phyloP scores from a whole-genome alignment of 2,329 filamentous ascomycete genomes.

The Aspergillus aculeatinus region DNA sequence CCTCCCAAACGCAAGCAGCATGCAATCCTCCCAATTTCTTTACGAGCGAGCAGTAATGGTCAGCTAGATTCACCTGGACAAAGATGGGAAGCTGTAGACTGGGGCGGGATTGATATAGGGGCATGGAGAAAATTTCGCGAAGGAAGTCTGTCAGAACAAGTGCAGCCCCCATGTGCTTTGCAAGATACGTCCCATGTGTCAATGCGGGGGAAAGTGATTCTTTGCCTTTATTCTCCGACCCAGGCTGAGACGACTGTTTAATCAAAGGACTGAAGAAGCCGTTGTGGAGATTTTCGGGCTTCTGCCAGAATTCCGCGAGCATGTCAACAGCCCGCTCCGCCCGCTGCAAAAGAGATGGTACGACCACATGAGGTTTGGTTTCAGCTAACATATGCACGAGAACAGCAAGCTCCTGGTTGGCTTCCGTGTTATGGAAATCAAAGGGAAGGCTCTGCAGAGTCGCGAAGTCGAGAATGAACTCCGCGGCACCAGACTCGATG shows the following conservation, averaged over 20 bases:
- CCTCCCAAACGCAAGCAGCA: slow-evolving; percentile 78
- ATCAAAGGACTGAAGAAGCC: slow-evolving; percentile 72
- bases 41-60: slow-evolving; percentile 75
- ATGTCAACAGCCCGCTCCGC: slow-evolving; percentile 67
- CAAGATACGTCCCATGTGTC: slow-evolving; percentile 69
- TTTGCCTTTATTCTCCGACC: slow-evolving; percentile 2
- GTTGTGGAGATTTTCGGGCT: slow-evolving; percentile 41
- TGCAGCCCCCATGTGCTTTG: slow-evolving; percentile 74
- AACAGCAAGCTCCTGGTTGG: slow-evolving; percentile 68
- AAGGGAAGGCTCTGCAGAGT: slow-evolving; percentile 77
- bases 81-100: slow-evolving; percentile 63
- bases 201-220: slow-evolving; percentile 25
- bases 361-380: slow-evolving; percentile 72
- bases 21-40: slow-evolving; percentile 74
- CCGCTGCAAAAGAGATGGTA: slow-evolving; percentile 77
- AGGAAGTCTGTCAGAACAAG: slow-evolving; percentile 75
- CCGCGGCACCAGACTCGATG: slow-evolving; percentile 75
- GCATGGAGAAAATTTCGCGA: slow-evolving; percentile 68
- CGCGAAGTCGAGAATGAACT: slow-evolving; percentile 79
- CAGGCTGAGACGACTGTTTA: slow-evolving; percentile 20
- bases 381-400: slow-evolving; percentile 79
- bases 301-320: slow-evolving; percentile 63
- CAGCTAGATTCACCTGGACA: slow-evolving; percentile 75
- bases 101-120: slow-evolving; percentile 63
- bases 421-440: slow-evolving; percentile 65